A percentile compares a stretch with the other conserved stretches of the same genome.
These are phyloP conservation scores for Peronospora destructor DNA, from an alignment of 352 stramenopile genomes.

Conservation along the genomic window DNA sequence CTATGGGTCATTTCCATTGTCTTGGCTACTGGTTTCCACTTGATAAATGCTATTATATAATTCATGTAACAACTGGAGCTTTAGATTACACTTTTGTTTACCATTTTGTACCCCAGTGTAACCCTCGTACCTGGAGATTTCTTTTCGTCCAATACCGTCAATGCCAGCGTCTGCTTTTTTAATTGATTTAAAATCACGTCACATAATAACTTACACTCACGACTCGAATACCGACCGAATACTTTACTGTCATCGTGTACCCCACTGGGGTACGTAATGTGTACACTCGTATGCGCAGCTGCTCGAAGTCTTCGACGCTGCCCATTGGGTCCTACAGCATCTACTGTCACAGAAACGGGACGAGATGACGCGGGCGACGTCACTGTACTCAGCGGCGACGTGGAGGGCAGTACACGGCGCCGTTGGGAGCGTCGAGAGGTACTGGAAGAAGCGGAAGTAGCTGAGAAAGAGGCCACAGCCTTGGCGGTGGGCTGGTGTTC, in stretches of 20 bases:
- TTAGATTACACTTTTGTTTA: conserved; percentile 9
- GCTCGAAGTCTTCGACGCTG: conserved; percentile 17
- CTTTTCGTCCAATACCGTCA: conserved; percentile 34
- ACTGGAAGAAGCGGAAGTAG: background rate
- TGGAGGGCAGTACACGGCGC: conserved; percentile 11
- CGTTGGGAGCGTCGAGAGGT: conserved; percentile 21
- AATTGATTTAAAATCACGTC: conserved; percentile 50
- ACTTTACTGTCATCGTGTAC: conserved; percentile 25
- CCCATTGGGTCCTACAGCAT: conserved; percentile 3
- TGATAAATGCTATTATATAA: conserved; percentile 28
- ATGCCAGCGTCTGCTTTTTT: conserved; percentile 36
- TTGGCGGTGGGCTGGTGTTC: conserved; percentile 22
- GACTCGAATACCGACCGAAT: conserved; percentile 41
- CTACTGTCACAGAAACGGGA: background rate
- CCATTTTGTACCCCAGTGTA: background rate
- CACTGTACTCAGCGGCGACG: conserved; percentile 8
- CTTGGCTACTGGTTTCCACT: conserved; percentile 40
- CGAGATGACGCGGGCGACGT: conserved; percentile 5
- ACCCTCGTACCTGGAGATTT: conserved; percentile 30
- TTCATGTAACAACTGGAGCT: background rate
- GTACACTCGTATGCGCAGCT: conserved; percentile 6
- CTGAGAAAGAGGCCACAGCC: conserved; percentile 7
- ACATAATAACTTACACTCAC: conserved; percentile 45
- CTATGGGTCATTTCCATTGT: conserved; percentile 36
- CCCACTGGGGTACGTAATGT: conserved; percentile 1